phyloP scores from a whole-genome alignment of 306 rosid species.

The Begonia peltatifolia region DNA sequence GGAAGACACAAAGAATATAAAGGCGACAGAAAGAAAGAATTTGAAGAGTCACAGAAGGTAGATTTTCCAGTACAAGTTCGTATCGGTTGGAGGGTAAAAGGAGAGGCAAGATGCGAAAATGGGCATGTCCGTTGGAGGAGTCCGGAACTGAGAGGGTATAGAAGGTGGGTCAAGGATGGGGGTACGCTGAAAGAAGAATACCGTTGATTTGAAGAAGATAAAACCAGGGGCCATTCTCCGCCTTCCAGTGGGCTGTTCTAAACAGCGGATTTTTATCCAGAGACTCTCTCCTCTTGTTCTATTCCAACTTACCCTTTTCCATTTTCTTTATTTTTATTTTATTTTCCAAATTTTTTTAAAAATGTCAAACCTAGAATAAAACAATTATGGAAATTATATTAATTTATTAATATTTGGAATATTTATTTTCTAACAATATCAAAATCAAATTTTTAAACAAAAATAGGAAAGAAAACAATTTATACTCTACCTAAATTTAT shows the following conservation, averaged over 20 bases:
- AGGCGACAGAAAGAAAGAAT: not conserved
- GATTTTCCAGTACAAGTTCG: not conserved
- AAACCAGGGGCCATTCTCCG: conserved; percentile 85
- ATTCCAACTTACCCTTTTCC: no score
- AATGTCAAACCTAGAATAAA: no score
- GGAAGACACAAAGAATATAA: not conserved
- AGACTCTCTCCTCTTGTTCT: not conserved
- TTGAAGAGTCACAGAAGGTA: not conserved
- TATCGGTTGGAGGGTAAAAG: conserved; percentile 13
- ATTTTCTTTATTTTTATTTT: no score
- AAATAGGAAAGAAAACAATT: no score
- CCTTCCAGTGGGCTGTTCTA: conserved; percentile 98
- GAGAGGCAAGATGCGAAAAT: conserved; percentile 17
- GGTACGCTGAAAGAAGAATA: conserved; percentile 44
- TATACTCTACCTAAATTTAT: no score
- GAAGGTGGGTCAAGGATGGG: conserved; percentile 32
- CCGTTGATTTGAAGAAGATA: conserved; percentile 44
- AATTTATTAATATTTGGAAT: no score
- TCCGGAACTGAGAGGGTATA: conserved; percentile 25
- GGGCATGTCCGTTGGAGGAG: conserved; percentile 22
- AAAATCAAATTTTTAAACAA: no score
- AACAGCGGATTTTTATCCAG: conserved; percentile 56
- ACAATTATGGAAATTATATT: no score
- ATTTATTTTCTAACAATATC: no score
- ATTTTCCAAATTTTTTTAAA: no score